Evolutionary conservation across 305 asterid genomes (phyloP), one percentile per base, ranked within the genome.

Genomic region (Rubia tinctorum): DNA sequence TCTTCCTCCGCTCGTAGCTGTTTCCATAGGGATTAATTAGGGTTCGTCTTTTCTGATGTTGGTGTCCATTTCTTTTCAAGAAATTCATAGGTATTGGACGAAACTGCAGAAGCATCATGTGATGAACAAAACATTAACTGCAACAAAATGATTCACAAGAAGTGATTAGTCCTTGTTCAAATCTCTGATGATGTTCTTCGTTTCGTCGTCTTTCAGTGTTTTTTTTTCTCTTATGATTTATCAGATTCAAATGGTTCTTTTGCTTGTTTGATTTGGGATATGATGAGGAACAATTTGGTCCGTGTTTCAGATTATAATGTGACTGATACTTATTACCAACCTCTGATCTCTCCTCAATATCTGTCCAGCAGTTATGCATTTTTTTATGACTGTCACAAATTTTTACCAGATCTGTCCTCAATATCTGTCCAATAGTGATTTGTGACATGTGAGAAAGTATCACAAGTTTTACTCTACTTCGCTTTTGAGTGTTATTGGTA

Each of bases 271-370:
- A 23, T 40, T 14, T 8, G 63, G 20, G 63, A 58, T 20, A 58
- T 58, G 63, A 58, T 58, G 63, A 58, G 63, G 34, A 58, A 58
- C 63, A 58, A 58, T 58, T 58, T 58, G 63, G 63, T 58, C 63
- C 63, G 63, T 58, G 63, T 58, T 58, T 58, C 63, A 58, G 63
- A 58, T 58, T 58, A 58, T 51, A 20, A n/a, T 30, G 27, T 58
- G 63, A 58, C 63, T 22, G 63, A 58, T 58, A 58, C 25, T 8
- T 8, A 5, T 8, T n/a, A 20, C 63, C 63, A 58, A 58, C 63
- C 63, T 20, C 63, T 58, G 63, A 58, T 58, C 63, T 22, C 34
- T 8, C 34, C 18, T 58, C 11, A 17, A n/a, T 18, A n/a, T n/a
- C n/a, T n/a, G n/a, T n/a, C n/a, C n/a, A n/a, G n/a, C n/a, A n/a